Conservation (phyloP, 78 protist genomes). For the Protostelium mycophagum region DNA sequence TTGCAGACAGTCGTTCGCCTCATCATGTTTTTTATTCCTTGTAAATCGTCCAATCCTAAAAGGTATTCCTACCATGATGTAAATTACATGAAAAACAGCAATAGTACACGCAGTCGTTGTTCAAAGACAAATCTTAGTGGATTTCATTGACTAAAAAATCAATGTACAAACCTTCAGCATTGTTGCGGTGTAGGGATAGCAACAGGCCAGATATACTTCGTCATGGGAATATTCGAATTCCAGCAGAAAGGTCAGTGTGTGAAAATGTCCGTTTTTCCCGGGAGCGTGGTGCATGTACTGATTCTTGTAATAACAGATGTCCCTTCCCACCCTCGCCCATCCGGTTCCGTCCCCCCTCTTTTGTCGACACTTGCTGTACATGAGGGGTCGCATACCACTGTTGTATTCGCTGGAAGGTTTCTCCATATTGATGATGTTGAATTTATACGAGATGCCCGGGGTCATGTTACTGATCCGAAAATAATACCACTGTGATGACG, state of each 20-base stretch:
- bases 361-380: constrained; percentile 20
- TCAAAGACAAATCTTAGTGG: too few relatives aligned
- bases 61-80: not conserved
- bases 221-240: constrained; percentile 18
- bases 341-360: constrained; percentile 19
- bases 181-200: constrained; percentile 74
- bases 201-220: constrained; percentile 48
- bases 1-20: constrained; percentile 12
- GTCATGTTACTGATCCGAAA: constrained; percentile 34
- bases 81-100: too few relatives aligned
- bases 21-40: not conserved
- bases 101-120: too few relatives aligned
- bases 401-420: constrained; percentile 52
- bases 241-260: constrained; percentile 59
- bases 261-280: not conserved
- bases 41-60: constrained; percentile 7
- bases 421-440: constrained; percentile 74
- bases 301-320: constrained; percentile 54
- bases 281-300: not conserved
- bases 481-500: constrained; percentile 82
- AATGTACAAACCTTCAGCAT: constrained; percentile 15
- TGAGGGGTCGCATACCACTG: constrained; percentile 67
- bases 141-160: too few relatives aligned
- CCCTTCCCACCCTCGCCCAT: constrained; percentile 59
- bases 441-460: constrained; percentile 29